Percentiles rank a stretch among this genome's conserved stretches.
Evolutionary conservation across 208 protist species (phyloP).

Genomic region (Wallacemonas sp.): DNA sequence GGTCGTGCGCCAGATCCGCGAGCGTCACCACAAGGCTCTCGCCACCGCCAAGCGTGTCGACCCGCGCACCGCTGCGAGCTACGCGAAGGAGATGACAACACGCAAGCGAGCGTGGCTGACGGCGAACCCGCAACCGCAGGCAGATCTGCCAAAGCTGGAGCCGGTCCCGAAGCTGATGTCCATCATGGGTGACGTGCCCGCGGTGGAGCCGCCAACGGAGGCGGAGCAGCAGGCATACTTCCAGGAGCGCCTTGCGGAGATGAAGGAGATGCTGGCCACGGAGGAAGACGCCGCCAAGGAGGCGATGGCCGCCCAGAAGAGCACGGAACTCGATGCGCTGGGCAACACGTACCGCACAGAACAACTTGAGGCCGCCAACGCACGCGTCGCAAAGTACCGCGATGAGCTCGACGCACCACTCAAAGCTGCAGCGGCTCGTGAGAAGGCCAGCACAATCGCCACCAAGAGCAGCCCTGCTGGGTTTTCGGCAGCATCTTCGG

Average conservation of each 20-base stretch:
- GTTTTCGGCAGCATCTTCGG: too few species aligned
- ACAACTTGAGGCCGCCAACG: constrained; percentile 25
- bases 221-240: constrained; percentile 41
- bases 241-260: constrained; percentile 21
- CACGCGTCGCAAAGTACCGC: background rate
- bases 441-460: too few species aligned
- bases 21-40: constrained; percentile 39
- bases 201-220: constrained; percentile 25
- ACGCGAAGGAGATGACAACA: constrained; percentile 29
- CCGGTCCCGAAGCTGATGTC: constrained; percentile 32
- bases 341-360: constrained; percentile 26
- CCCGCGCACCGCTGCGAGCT: constrained; percentile 34
- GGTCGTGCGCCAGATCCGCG: constrained; percentile 36
- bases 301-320: constrained; percentile 19
- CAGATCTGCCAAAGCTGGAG: constrained; percentile 25
- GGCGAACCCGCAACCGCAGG: constrained; percentile 38
- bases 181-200: constrained; percentile 29
- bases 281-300: constrained; percentile 22
- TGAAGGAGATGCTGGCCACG: constrained; percentile 18
- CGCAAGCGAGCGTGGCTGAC: constrained; percentile 45
- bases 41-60: constrained; percentile 29
- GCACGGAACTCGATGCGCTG: constrained; percentile 29
- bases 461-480: background rate
- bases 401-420: background rate
- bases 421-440: background rate